Evolutionary conservation across 2,329 filamentous ascomycete genomes (phyloP), one percentile per base, ranked within the genome.

Genomic region (Microdochium trichocladiopsis): DNA sequence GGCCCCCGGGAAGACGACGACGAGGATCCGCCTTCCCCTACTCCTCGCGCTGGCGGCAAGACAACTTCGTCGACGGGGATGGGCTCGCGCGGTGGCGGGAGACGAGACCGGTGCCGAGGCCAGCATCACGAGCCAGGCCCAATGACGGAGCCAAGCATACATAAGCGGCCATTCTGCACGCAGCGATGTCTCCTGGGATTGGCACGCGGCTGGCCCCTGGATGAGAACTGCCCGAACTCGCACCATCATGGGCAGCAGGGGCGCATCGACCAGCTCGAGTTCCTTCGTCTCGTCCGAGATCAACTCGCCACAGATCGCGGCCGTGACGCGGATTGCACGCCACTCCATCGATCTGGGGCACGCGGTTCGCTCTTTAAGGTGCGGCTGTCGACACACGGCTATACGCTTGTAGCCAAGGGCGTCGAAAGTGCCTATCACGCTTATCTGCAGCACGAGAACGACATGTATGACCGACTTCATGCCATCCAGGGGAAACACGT

Each of bases 131-230:
- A 18, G 18, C 14, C 41, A 49, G 3, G 43, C 14, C 50, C 22
- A 52, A 51, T 16, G 43, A 41, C 12, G 22, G 28, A 51, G 45
- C n/a, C 10, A 47, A 52, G 18, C 33, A 56, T 57, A 25, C 51
- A 50, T n/a, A 47, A 53, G 22, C 50, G 52, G n/a, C 54, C 55
- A 11, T 60, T 53, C 23, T 58, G 56, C 52, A 58, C 56, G 23
- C 56, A 56, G 2, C 33, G 53, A 16, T 61, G 55, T 45, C 53
- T 61, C 22, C 50, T 49, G 22, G 59, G 85, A 82, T 56, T 82
- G 76, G 22, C 81, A 77, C 79, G 82, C 80, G 57, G 51, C 16
- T 48, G 52, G 28, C 50, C 55, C 11, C 53, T 67, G 18, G 64
- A 70, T 49, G 6, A 60, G 45, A 18, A 43, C 36, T 69, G 62